These are phyloP conservation scores for Phytophthora pistaciae DNA, from an alignment of 352 stramenopile species.

Conservation along the genomic window DNA sequence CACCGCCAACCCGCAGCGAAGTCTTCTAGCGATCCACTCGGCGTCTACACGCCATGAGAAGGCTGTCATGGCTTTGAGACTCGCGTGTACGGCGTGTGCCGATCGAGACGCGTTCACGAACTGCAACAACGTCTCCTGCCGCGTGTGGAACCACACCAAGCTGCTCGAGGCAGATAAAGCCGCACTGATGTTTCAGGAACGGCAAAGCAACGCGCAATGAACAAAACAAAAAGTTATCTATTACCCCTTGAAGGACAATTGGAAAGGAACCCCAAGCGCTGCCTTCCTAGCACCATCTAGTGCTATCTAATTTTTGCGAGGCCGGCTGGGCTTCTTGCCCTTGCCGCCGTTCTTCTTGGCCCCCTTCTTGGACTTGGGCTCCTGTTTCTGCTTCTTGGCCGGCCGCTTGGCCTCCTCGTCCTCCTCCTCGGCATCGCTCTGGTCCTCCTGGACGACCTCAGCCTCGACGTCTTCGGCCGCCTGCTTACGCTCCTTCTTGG, in stretches of 20 bases:
- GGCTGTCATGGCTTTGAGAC: constrained; percentile 42
- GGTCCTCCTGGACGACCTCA: constrained; percentile 61
- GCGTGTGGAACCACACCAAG: constrained; percentile 72
- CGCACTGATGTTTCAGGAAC: constrained; percentile 42
- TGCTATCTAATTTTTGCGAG: constrained; percentile 59
- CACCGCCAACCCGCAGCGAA: constrained; percentile 64
- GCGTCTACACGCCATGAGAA: constrained; percentile 53
- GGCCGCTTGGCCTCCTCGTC: constrained; percentile 43
- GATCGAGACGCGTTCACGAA: constrained; percentile 53
- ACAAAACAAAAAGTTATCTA: constrained; percentile 42
- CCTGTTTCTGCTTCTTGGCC: constrained; percentile 61
- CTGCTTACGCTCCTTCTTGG: constrained; percentile 79
- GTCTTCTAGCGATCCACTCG: constrained; percentile 67
- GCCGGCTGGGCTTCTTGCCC: constrained; percentile 49
- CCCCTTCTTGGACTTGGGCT: constrained; percentile 42
- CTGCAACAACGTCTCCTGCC: constrained; percentile 69
- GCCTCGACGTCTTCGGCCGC: constrained; percentile 78
- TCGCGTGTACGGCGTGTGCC: constrained; percentile 60
- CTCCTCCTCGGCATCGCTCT: constrained; percentile 60
- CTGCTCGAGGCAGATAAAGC: constrained; percentile 51
- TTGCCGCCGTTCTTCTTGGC: constrained; percentile 40
- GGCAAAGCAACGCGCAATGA: constrained; percentile 11
- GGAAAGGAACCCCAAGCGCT: constrained; percentile 21
- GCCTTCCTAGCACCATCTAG: constrained; percentile 17
- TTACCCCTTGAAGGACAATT: constrained; percentile 32